phyloP scores from a whole-genome alignment of 345 rosid species.

The Moringa oleifera region DNA sequence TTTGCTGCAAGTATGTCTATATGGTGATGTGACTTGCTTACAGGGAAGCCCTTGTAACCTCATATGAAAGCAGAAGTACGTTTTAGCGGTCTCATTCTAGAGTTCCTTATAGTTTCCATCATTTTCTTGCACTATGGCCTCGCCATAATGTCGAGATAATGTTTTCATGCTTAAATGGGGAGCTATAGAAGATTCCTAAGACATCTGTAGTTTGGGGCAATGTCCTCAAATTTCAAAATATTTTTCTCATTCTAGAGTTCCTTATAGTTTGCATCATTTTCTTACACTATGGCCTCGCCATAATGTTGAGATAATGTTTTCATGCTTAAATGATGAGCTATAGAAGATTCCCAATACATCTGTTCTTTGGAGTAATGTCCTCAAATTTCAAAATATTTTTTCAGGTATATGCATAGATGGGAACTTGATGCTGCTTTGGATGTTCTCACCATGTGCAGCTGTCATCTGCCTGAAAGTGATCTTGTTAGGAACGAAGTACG shows the following conservation, averaged over 20 bases:
- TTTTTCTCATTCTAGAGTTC: not conserved
- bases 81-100: too few species aligned
- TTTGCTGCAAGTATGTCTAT: not conserved
- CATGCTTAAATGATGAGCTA: conserved; percentile 6
- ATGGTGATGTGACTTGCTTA: too few species aligned
- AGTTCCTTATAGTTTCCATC: not conserved
- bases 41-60: not conserved
- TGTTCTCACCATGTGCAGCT: conserved; percentile 97
- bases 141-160: not conserved
- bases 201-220: not conserved
- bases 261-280: not conserved
- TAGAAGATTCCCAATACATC: conserved; percentile 3
- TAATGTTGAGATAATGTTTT: not conserved
- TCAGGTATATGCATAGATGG: conserved; percentile 88
- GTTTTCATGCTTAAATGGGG: conserved; percentile 5
- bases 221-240: conserved; percentile 3
- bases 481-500: conserved; percentile 63
- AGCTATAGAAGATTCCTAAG: conserved; percentile 3
- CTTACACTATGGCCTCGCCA: not conserved
- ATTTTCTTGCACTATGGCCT: not conserved
- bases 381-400: conserved; percentile 8
- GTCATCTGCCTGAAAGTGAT: conserved; percentile 68
- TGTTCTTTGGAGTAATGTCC: not conserved
- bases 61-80: not conserved
- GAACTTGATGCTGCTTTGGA: conserved; percentile 88